Evolutionary conservation across 1,284 basidiomycete species (phyloP).

Genomic region (Athelia psychrophila): DNA sequence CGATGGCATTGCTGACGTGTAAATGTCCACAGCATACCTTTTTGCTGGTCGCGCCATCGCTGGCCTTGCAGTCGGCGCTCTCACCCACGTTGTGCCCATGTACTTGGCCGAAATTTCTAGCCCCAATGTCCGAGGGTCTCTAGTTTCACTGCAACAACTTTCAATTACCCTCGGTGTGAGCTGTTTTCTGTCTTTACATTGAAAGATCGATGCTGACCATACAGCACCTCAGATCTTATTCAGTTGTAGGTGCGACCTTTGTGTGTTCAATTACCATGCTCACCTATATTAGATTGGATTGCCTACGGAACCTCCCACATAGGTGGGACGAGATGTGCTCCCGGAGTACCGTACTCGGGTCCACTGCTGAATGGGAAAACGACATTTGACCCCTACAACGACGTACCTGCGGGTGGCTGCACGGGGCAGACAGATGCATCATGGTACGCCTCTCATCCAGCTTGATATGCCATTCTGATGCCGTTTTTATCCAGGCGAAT

Average conservation of each 20-base stretch:
- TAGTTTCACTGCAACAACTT: constrained; percentile 29
- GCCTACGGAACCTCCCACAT: constrained; percentile 31
- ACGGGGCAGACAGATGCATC: constrained; percentile 27
- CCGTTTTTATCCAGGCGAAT: background rate
- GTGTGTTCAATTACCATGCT: background rate
- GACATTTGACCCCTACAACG: constrained; percentile 45
- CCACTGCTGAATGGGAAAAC: constrained; percentile 28
- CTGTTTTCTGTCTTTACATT: background rate
- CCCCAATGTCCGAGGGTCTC: constrained; percentile 30
- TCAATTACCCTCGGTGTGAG: constrained; percentile 28
- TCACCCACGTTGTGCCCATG: constrained; percentile 33
- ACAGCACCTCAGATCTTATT: constrained; percentile 21
- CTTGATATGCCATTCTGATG: background rate
- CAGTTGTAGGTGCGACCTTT: too few relatives aligned
- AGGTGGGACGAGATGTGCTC: constrained; percentile 29
- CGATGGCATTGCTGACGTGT: background rate
- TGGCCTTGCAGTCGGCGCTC: constrained; percentile 25
- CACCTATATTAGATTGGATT: constrained; percentile 16
- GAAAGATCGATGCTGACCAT: background rate
- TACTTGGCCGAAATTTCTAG: constrained; percentile 32
- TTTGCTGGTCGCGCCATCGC: constrained; percentile 29
- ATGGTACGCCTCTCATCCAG: constrained; percentile 19
- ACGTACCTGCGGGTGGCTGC: constrained; percentile 27
- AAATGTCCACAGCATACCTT: constrained; percentile 16
- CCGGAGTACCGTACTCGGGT: constrained; percentile 25